Evolutionary conservation across 2,329 filamentous ascomycete genomes (phyloP).

Genomic region (Hypoxylon sp.): DNA sequence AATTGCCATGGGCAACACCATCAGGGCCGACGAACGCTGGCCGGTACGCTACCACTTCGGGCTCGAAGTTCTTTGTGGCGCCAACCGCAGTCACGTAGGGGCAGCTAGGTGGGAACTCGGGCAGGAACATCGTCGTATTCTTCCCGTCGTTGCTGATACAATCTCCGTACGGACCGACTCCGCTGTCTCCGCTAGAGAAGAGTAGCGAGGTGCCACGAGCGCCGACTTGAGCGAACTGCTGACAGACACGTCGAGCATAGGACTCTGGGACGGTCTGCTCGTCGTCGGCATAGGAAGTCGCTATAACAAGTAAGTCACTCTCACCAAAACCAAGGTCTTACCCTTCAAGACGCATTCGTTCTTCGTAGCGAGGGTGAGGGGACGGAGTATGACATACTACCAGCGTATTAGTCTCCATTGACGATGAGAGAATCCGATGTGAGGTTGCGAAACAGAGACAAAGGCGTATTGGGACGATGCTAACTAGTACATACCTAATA

Average conservation of each 20-base stretch:
- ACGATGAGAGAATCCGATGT: neutral
- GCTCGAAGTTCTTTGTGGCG: constrained; percentile 51
- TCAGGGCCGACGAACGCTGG: constrained; percentile 46
- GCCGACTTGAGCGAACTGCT: constrained; percentile 65
- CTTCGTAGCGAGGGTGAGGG: neutral
- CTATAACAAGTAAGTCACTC: constrained; percentile 22
- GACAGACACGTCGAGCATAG: constrained; percentile 67
- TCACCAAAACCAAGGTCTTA: neutral
- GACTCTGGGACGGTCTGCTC: constrained; percentile 65
- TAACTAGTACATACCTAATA: constrained; percentile 53
- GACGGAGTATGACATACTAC: constrained; percentile 29
- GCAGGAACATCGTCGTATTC: constrained; percentile 65
- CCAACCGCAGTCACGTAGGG: constrained; percentile 54
- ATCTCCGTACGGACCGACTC: constrained; percentile 49
- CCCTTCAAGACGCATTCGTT: neutral
- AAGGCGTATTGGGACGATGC: neutral
- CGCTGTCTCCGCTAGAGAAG: constrained; percentile 64
- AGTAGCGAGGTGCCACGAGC: constrained; percentile 65
- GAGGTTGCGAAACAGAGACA: neutral
- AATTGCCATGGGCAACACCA: constrained; percentile 40
- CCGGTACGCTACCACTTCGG: constrained; percentile 55
- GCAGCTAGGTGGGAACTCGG: constrained; percentile 64
- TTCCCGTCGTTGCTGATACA: constrained; percentile 69
- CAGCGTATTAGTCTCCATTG: constrained; percentile 16
- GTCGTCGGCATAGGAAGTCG: constrained; percentile 70